Conservation (phyloP, 345 rosid genomes). For the Microcos paniculata region DNA sequence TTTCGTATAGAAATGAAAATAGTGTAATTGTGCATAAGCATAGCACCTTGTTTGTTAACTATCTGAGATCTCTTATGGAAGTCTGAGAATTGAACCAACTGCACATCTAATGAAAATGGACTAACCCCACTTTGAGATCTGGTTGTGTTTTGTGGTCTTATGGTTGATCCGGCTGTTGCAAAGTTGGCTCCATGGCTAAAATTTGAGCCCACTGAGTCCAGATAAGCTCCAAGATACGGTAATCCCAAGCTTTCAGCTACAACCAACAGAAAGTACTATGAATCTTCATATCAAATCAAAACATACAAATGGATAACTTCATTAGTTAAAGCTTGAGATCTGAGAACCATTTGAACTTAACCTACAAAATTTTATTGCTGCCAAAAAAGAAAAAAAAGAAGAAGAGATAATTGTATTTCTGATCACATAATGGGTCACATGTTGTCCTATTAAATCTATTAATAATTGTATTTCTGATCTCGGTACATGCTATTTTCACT, state of each 20-base stretch:
- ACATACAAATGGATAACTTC: not conserved
- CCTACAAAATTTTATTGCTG: not conserved
- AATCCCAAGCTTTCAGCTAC: conserved; percentile 13
- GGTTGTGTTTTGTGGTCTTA: conserved; percentile 60
- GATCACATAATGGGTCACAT: not conserved
- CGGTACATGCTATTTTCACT: too few species aligned
- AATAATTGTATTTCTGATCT: too few species aligned
- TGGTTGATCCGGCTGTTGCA: conserved; percentile 77
- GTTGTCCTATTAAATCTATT: not conserved
- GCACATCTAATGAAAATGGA: conserved; percentile 71
- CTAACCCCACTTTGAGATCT: conserved; percentile 57
- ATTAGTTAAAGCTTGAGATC: too few species aligned
- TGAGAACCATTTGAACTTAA: too few species aligned
- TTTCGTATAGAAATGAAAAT: not conserved
- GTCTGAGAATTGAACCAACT: conserved; percentile 55
- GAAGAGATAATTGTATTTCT: not conserved
- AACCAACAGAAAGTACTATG: not conserved
- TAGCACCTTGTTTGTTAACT: conserved; percentile 42
- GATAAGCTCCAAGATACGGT: conserved; percentile 7
- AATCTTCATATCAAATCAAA: not conserved
- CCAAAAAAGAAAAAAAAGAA: too few species aligned
- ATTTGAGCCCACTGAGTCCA: conserved; percentile 53
- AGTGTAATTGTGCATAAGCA: not conserved
- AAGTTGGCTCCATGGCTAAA: conserved; percentile 85
- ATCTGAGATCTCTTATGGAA: conserved; percentile 45